Evolutionary conservation across 208 protist genomes (phyloP).

Genomic region (Trypanosoma congolense): DNA sequence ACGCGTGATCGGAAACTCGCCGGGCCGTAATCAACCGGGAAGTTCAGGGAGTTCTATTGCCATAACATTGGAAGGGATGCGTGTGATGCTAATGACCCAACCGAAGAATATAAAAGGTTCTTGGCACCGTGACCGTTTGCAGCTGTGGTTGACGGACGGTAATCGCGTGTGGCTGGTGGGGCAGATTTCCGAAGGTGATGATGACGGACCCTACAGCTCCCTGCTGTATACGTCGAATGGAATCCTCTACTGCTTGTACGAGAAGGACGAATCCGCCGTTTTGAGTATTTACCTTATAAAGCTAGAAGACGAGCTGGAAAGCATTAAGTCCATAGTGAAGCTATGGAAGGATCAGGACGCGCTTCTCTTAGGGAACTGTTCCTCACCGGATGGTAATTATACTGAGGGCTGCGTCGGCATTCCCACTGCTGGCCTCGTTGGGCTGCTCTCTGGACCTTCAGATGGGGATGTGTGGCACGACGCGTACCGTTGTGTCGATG

Average conservation of each 20-base stretch:
- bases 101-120: not conserved
- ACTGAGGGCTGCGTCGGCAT: not conserved
- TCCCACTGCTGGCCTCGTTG: slow-evolving; percentile 5
- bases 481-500: slow-evolving; percentile 4
- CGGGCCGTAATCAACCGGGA: too few relatives aligned
- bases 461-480: not conserved
- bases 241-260: slow-evolving; percentile 2
- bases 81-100: slow-evolving; percentile 12
- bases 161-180: slow-evolving; percentile 1
- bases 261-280: not conserved
- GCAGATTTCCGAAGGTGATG: not conserved
- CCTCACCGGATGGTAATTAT: not conserved
- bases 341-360: not conserved
- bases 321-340: not conserved
- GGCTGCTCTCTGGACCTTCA: not conserved
- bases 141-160: slow-evolving; percentile 10
- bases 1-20: not conserved
- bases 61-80: slow-evolving; percentile 1
- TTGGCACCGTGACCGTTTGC: not conserved
- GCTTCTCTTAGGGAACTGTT: not conserved
- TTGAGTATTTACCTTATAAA: not conserved
- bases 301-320: not conserved
- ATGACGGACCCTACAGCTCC: not conserved
- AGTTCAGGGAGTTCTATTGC: not conserved
- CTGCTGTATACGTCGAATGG: not conserved